Base-by-base conservation (phyloP, 805 yeast species). In the Lipomyces mesembrius region DNA sequence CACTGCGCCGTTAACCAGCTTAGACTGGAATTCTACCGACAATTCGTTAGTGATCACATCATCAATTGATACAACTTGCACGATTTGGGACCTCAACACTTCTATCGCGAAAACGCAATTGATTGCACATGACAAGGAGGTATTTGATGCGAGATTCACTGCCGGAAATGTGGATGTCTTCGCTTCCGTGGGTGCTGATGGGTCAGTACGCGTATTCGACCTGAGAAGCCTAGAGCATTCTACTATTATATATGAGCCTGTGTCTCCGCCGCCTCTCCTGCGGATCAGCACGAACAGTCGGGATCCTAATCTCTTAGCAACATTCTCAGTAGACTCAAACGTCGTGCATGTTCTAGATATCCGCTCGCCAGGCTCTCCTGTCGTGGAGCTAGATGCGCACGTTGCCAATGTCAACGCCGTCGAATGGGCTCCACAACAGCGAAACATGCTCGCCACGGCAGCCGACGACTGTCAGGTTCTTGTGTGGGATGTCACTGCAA, bases 101-200 rank as follows among this genome's bases (percentile, higher is more conserved):
- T 84, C 88, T 27, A 80, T 83, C 3, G 97, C 96, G 17, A 90
- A 89, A 75, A 94, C 98, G 0, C 98, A 95, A 79, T 82, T 95
- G 59, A 95, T 95, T 71, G 98, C 99, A 0, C 99, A 95, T 78
- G 99, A 95, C 76, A 87, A 89, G 70, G 98, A 92, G 77, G 99
- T 95, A 3, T 91, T 86, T 76, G 99, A 95, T 76, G 98, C 93
- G 37, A 85, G 90, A 69, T 95, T 92, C 76, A 79, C 93, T 60
- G 86, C 89, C 60, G 87, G 88, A 20, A 85, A 90, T 46, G 86
- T 89, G 57, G 84, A 89, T 74, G 83, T 93, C 34, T 95, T 95
- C 78, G 91, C 97, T 59, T 89, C 95, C 63, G 97, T 94, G 63
- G 97, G 98, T 1, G 93, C 92, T 62, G 99, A 95, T 78, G 99